Evolutionary conservation across 1,284 basidiomycete species (phyloP).

Genomic region (Inonotus hispidus): DNA sequence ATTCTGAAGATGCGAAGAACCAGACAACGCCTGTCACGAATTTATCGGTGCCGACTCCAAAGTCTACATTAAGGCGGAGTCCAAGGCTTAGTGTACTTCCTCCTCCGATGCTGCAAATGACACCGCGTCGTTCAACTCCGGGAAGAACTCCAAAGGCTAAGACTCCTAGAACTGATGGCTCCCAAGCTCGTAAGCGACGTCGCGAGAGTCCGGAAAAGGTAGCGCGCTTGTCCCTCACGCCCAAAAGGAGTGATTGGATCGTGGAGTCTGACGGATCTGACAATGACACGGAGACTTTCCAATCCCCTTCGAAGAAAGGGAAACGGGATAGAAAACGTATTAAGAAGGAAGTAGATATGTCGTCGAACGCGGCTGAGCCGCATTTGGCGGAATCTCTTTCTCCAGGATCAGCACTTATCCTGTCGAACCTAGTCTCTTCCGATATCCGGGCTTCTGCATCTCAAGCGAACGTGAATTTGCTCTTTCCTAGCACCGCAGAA

Average conservation of each 20-base stretch:
- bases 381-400: slow-evolving; percentile 13
- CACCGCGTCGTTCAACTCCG: background rate
- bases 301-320: slow-evolving; percentile 1
- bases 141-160: background rate
- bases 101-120: background rate
- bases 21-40: background rate
- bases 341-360: slow-evolving; percentile 7
- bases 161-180: background rate
- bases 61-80: slow-evolving; percentile 13
- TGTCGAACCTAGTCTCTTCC: slow-evolving; percentile 1
- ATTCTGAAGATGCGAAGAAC: background rate
- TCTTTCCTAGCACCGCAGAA: background rate
- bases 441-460: background rate
- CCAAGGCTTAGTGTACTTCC: slow-evolving; percentile 14
- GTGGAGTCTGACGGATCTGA: slow-evolving; percentile 6
- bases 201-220: slow-evolving; percentile 3
- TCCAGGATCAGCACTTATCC: slow-evolving; percentile 12
- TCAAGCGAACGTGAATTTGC: background rate
- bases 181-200: slow-evolving; percentile 8
- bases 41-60: background rate
- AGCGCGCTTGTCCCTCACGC: slow-evolving; percentile 4
- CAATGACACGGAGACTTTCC: slow-evolving; percentile 4
- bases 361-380: background rate
- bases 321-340: slow-evolving; percentile 10
- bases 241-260: slow-evolving; percentile 5